Base-by-base conservation (phyloP, 2,329 filamentous ascomycete genomes). In the Botrytis paeoniae region DNA sequence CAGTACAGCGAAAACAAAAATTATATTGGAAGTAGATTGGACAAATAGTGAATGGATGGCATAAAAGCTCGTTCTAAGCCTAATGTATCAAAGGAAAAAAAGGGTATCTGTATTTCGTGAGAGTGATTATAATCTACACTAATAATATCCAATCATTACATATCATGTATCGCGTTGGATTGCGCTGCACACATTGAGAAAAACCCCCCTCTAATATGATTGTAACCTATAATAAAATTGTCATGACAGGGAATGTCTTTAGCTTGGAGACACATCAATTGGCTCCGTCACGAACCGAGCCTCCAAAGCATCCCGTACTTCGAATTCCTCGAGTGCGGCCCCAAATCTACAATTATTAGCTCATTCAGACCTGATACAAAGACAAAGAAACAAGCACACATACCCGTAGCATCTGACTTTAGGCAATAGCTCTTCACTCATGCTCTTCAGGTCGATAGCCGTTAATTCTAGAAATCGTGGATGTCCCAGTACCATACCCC, bases 371-470 rank as follows among this genome's bases (percentile, higher is more conserved):
- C n/a, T 32, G 18, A 39, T 22, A 51, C 2, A 62, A 48, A 69
- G 63, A 61, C 64, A 45, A 72, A 71, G 20, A n/a, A 72, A 43
- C 14, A n/a, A 57, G 7, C n/a, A 32, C 18, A 87, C 91, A 80
- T 84, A 95, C 93, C 96, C 96, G 82, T 98, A 98, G 82, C 96
- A 98, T 75, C 94, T 89, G 73, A 97, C 90, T 83, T 97, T 98
- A 73, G 87, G 87, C 78, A 89, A 85, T 73, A 98, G 85, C 73
- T 94, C 92, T 69, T 91, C 89, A 69, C 92, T 90, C 76, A 98
- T 85, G 75, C 85, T 87, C 77, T 87, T 85, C 77, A 97, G 89
- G 79, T 98, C 94, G 57, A 89, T 86, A 69, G 84, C 82, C 25
- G 85, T 89, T 76, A 98, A 83, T 77, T 92, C 89, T 8, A 81